Percentiles rank a stretch among this genome's conserved stretches.
phyloP scores from a whole-genome alignment of 2,329 filamentous ascomycete species.

The Beauveria caledonica region DNA sequence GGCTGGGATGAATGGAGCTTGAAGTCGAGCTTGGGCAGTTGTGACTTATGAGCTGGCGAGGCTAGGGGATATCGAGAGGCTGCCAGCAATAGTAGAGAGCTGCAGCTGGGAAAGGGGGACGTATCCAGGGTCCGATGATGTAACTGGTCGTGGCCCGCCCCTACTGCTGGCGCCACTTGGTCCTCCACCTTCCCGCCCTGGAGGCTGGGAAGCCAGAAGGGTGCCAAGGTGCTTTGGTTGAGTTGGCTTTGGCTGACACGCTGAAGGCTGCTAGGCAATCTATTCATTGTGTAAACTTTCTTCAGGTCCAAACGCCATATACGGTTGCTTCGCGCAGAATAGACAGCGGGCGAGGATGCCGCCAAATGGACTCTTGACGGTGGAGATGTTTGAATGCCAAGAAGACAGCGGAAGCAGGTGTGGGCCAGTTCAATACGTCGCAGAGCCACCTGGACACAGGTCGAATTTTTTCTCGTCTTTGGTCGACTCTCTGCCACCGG shows the following conservation, averaged over 20 bases:
- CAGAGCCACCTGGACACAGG: neutral
- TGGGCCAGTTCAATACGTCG: constrained; percentile 7
- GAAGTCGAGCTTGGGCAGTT: neutral
- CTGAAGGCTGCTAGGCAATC: neutral
- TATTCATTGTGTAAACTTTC: neutral
- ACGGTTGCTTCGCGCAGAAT: neutral
- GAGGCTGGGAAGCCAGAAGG: neutral
- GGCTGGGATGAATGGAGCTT: neutral
- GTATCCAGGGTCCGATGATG: constrained; percentile 8
- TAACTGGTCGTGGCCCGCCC: neutral
- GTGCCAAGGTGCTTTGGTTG: neutral
- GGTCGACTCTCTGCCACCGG: neutral
- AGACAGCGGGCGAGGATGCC: neutral
- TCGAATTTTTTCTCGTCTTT: neutral
- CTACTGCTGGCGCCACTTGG: neutral
- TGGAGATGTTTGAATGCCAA: constrained; percentile 5
- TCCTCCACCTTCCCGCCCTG: neutral
- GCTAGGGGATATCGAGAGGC: neutral
- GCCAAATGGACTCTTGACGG: neutral
- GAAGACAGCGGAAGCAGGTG: neutral
- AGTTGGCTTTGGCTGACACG: neutral
- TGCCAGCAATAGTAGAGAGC: neutral
- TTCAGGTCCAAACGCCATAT: neutral
- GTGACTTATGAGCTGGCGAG: neutral
- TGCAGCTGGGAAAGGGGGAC: neutral